phyloP scores from a whole-genome alignment of 148 eudicot genomes.

The Amaranthus palmeri region DNA sequence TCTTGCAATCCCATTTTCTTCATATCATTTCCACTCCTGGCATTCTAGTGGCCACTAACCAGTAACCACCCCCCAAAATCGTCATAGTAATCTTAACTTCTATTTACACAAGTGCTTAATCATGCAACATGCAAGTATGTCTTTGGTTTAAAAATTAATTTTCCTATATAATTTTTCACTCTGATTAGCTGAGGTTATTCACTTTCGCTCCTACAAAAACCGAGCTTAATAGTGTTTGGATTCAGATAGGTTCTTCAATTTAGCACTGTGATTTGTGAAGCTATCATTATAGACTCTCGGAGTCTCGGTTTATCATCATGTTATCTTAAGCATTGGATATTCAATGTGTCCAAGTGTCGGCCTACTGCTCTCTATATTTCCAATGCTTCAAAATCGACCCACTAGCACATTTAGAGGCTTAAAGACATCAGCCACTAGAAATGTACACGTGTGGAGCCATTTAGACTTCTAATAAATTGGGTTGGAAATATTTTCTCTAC shows the following conservation, averaged over 20 bases:
- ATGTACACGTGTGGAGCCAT: background rate
- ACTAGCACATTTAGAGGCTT: background rate
- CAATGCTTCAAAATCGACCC: background rate
- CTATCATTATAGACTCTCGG: background rate
- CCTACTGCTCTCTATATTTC: background rate
- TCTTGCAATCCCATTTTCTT: too few species aligned
- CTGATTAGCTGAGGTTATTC: background rate
- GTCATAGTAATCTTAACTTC: too few species aligned
- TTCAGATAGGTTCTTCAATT: background rate
- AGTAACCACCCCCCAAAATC: too few species aligned
- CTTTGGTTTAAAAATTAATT: too few species aligned
- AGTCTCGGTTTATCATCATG: background rate
- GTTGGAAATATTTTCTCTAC: too few species aligned
- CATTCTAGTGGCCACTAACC: too few species aligned
- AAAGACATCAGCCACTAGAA: background rate
- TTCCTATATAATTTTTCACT: background rate
- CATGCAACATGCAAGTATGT: too few species aligned
- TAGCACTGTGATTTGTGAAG: background rate
- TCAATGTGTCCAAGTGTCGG: background rate
- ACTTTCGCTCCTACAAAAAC: background rate
- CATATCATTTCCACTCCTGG: too few species aligned
- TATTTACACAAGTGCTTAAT: too few species aligned
- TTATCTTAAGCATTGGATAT: background rate
- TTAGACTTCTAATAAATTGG: too few species aligned
- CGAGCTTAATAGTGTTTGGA: background rate